Conservation (phyloP, 2,329 filamentous ascomycete species). For the Colletotrichum cuscutae region DNA sequence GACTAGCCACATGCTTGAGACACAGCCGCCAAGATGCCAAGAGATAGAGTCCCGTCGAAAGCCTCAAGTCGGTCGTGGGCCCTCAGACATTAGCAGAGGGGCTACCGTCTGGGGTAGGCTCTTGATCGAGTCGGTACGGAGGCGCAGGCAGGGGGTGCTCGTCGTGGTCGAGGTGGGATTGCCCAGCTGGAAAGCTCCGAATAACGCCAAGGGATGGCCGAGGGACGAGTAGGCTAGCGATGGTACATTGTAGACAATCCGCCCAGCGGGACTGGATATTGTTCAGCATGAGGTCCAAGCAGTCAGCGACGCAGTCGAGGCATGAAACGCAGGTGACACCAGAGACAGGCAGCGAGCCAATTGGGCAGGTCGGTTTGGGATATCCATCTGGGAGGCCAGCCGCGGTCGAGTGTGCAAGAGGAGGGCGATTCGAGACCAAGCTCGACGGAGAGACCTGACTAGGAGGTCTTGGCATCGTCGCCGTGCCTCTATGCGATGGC, state of each 20-base stretch:
- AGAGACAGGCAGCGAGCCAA: slow-evolving; percentile 26
- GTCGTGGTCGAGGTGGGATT: slow-evolving; percentile 24
- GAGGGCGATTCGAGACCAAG: slow-evolving; percentile 32
- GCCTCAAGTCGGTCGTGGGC: slow-evolving; percentile 23
- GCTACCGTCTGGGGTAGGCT: slow-evolving; percentile 20
- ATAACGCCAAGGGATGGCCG: slow-evolving; percentile 19
- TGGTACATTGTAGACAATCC: neutral
- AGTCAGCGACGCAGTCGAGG: slow-evolving; percentile 27
- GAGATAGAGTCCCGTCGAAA: slow-evolving; percentile 24
- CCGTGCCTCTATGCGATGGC: slow-evolving; percentile 32
- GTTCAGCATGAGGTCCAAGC: slow-evolving; percentile 22
- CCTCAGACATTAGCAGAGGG: slow-evolving; percentile 26
- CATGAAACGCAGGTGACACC: slow-evolving; percentile 36
- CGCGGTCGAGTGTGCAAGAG: slow-evolving; percentile 1
- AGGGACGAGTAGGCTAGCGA: neutral
- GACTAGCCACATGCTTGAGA: slow-evolving; percentile 29
- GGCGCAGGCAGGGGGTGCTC: slow-evolving; percentile 10
- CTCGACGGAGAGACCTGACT: slow-evolving; percentile 29
- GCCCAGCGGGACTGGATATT: slow-evolving; percentile 4
- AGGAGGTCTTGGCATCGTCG: slow-evolving; percentile 34
- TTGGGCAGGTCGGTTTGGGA: slow-evolving; percentile 23
- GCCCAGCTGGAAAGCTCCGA: slow-evolving; percentile 32
- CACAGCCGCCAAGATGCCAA: slow-evolving; percentile 29
- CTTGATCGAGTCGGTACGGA: slow-evolving; percentile 29
- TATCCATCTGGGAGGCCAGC: slow-evolving; percentile 25